Base-by-base conservation (phyloP, 192 early-diverging fungal genomes). In the Chytriomyces sp. region DNA sequence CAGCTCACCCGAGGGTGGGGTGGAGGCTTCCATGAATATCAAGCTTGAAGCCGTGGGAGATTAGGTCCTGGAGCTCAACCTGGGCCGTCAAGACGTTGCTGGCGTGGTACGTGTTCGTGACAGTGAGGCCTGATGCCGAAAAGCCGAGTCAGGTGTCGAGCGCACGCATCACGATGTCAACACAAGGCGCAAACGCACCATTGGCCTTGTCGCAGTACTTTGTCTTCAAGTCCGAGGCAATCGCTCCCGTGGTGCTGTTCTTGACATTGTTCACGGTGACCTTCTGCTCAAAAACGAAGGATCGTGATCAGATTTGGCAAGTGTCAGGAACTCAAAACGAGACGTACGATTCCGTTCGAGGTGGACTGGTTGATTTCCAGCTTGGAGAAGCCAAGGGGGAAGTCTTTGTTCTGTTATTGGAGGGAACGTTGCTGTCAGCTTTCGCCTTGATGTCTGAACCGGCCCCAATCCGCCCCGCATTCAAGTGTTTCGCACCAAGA, bases 41-140 rank as follows among this genome's bases (percentile, higher is more conserved):
- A 49, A 99, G 82, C 89, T 98, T 99, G 64, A 99, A 88, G 64
- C 98, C 98, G 83, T 93, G 89, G 76, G 96, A 94, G 39, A 98
- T 81, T 81, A 92, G 89, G 89, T 98, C 94, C 70, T 91, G 88
- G 22, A 97, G 82, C 85, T 98, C 98, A 66, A 98, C 83, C 83
- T 96, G 90, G 64, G 91, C 93, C 63, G 89, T 91, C 37, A 99
- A 80, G 63, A 94, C 85, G 85, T 98, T 98, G 80, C 81, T 83
- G 63, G 95, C 94, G 80, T 91, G 94, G 96, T 96, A 99, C 52
- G 91, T 89, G 85, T 96, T 94, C 73, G 96, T 98, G 83, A 97
- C 88, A 70, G 93, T 91, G 34, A 98, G 82, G 54, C 85, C 85
- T 86, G 58, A 38, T 32, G 26, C 65, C 2, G n/a, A 66, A 7